Evolutionary conservation across 345 rosid genomes (phyloP), one percentile per base, ranked within the genome.

Genomic region (Eutrema japonicum): DNA sequence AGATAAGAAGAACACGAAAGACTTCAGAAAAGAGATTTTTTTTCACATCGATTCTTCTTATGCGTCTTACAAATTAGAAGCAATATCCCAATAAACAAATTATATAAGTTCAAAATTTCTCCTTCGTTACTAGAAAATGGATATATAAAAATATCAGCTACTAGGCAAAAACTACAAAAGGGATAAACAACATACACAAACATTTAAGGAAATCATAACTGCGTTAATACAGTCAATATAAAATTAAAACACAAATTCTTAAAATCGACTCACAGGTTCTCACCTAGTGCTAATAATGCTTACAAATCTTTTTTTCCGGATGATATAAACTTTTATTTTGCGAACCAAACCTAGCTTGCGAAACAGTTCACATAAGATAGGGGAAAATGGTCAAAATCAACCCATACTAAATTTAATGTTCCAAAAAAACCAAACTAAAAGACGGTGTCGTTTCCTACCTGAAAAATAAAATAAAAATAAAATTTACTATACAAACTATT

Each of bases 301-400:
- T 64, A 56, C 16, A 57, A 11, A 67, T 57, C 0, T 41, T 1
- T 40, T 40, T 5, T 14, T 14, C 0, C 68, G 62, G 8, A 58
- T 8, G 30, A 75, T 35, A 10, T 75, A 74, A 27, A 75, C 3
- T 16, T 11, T 75, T 45, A 75, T 30, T 2, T 73, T 68, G 33
- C 42, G 50, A 41, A 75, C 78, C 8, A 26, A 6, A 42, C 32
- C 3, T 37, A 6, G 1, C 2, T 7, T 35, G 10, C 73, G 78
- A 1, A 59, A n/a, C 14, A 75, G 62, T 6, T 75, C 73, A 52
- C 78, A 75, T 55, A 75, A 67, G 9, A 75, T 30, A n/a, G n/a
- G n/a, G n/a, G n/a, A n/a, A n/a, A n/a, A n/a, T n/a, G n/a, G n/a
- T n/a, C n/a, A n/a, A n/a, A n/a, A n/a, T n/a, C n/a, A n/a, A n/a